Conservation (phyloP, 176 grass and related monocot species). For the Olyra latifolia region DNA sequence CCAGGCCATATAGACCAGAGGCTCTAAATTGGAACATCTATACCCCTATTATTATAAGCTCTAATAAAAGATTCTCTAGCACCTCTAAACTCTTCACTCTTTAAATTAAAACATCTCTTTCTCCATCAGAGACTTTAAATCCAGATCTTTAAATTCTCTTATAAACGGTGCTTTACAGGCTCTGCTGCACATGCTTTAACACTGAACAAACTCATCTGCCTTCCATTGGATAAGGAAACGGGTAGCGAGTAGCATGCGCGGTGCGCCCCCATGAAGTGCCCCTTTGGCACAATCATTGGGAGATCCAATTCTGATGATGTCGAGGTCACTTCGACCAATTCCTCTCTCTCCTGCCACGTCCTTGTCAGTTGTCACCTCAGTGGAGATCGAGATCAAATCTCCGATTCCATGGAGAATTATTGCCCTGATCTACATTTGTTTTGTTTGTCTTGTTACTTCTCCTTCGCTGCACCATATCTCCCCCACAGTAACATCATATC, state of each 20-base stretch:
- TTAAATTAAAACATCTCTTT: too few relatives aligned
- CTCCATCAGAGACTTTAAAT: too few relatives aligned
- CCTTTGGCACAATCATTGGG: constrained; percentile 27
- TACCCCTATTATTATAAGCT: too few relatives aligned
- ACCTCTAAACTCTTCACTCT: too few relatives aligned
- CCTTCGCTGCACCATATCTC: constrained; percentile 31
- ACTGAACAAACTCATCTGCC: too few relatives aligned
- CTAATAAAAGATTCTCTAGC: too few relatives aligned
- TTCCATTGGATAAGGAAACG: constrained; percentile 28
- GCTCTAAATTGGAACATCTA: too few relatives aligned
- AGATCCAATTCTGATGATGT: constrained; percentile 20
- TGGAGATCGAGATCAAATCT: constrained; percentile 20
- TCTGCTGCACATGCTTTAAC: too few relatives aligned
- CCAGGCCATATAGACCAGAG: too few relatives aligned
- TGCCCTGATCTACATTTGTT: neutral
- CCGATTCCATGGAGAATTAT: constrained; percentile 19
- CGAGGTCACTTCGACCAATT: constrained; percentile 9
- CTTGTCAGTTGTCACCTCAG: constrained; percentile 16
- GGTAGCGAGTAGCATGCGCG: too few relatives aligned
- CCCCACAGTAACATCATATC: neutral
- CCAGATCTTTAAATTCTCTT: too few relatives aligned
- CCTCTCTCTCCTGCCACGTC: constrained; percentile 21
- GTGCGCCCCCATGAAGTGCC: neutral
- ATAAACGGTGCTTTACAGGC: too few relatives aligned
- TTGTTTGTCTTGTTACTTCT: constrained; percentile 1